phyloP scores from a whole-genome alignment of 805 yeast genomes.

The Vanderwaltozyma yarrowii region DNA sequence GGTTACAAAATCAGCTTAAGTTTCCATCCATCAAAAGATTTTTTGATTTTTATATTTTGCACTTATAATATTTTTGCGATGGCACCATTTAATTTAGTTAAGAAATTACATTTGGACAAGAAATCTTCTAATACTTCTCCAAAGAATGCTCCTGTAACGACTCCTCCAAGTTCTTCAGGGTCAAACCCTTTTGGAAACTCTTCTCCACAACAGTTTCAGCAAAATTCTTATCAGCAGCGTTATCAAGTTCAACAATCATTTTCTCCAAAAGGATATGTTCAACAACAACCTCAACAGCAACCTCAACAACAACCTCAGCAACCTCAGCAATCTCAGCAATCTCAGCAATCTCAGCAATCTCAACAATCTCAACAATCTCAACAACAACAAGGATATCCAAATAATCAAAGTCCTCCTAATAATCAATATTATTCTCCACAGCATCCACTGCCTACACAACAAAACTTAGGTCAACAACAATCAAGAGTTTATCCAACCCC shows the following conservation, averaged over 20 bases:
- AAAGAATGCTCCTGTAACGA: slow-evolving; percentile 10
- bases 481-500: slow-evolving; percentile 15
- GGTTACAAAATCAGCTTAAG: no score
- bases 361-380: not conserved
- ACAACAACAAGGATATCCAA: no score
- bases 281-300: slow-evolving; percentile 5
- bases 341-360: no score
- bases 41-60: no score
- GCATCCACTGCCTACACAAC: not conserved
- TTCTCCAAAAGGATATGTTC: not conserved
- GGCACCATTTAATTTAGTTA: slow-evolving; percentile 53
- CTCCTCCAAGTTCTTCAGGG: slow-evolving; percentile 6
- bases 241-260: not conserved
- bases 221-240: slow-evolving; percentile 10
- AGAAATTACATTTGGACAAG: slow-evolving; percentile 33
- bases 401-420: no score
- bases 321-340: slow-evolving; percentile 3
- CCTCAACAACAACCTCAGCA: slow-evolving; percentile 11
- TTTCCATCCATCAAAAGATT: no score
- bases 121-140: slow-evolving; percentile 7
- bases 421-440: no score
- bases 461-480: no score
- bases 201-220: slow-evolving; percentile 7
- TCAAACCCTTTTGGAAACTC: slow-evolving; percentile 1
- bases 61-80: no score